Conservation (phyloP, 768 basidiomycete species). For the Boletus insuetus region DNA sequence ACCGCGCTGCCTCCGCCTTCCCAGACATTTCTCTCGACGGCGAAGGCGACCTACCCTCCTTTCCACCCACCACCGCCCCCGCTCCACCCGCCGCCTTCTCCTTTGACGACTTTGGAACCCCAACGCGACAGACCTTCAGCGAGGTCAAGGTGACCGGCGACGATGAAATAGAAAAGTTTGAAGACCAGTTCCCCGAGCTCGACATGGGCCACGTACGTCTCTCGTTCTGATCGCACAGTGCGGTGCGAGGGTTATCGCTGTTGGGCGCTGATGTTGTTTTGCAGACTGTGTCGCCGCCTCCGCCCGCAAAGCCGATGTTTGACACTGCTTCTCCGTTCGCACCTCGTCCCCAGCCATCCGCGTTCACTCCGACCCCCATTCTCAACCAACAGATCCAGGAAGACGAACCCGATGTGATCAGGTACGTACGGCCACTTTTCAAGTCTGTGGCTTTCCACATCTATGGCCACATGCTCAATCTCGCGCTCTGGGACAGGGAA, state of each 20-base stretch:
- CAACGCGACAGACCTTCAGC: slow-evolving; percentile 39
- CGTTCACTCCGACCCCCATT: slow-evolving; percentile 70
- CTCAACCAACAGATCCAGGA: slow-evolving; percentile 64
- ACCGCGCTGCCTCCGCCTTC: slow-evolving; percentile 69
- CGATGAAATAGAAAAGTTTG: slow-evolving; percentile 83
- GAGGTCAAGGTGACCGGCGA: slow-evolving; percentile 80
- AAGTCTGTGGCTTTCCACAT: neutral
- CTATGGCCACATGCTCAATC: neutral
- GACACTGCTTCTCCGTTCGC: slow-evolving; percentile 60
- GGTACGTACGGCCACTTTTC: slow-evolving; percentile 39
- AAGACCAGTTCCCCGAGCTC: slow-evolving; percentile 82
- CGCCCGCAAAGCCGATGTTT: slow-evolving; percentile 39
- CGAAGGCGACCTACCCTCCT: slow-evolving; percentile 50
- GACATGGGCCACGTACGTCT: slow-evolving; percentile 46
- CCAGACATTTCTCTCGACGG: slow-evolving; percentile 82
- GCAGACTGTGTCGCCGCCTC: slow-evolving; percentile 36
- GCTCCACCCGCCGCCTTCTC: slow-evolving; percentile 50
- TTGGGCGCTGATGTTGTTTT: neutral
- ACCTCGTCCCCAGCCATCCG: slow-evolving; percentile 72
- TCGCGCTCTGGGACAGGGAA: slow-evolving; percentile 44
- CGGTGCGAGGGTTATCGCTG: slow-evolving; percentile 12
- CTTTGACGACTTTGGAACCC: slow-evolving; percentile 62
- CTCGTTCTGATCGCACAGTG: neutral
- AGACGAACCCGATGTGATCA: slow-evolving; percentile 86
- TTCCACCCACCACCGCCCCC: slow-evolving; percentile 31